Base-by-base conservation (phyloP, 2,329 filamentous ascomycete species). In the Xylaria hypoxylon region DNA sequence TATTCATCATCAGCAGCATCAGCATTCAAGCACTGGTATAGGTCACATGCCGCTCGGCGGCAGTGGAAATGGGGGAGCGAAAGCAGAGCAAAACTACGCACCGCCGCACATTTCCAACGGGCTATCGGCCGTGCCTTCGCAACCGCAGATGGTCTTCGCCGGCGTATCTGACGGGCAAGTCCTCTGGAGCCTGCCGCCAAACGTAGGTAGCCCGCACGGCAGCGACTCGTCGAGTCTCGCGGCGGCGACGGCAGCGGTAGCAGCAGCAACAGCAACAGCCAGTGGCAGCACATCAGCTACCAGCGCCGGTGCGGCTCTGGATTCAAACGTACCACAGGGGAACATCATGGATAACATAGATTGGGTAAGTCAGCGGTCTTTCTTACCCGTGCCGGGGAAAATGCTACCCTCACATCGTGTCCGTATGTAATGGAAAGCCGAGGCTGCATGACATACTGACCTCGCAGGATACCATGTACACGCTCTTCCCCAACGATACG, bases 331-430 rank as follows among this genome's bases (percentile, higher is more conserved):
- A 55, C 11, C 63, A n/a, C 72, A 71, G 26, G 77, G 72, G 67
- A 77, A 78, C 68, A 71, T 80, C 42, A 81, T 84, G 77, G 78
- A 87, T 45, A 86, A 87, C 62, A 87, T 91, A 69, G 88, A 92
- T 71, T 91, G 89, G 89, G 89, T 90, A 78, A 80, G 87, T 82
- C 22, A 10, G 48, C 10, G 7, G 13, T 26, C 38, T 47, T 28
- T 17, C 44, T 35, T 62, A n/a, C 40, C 59, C n/a, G 28, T 22
- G n/a, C 10, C 17, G 35, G 35, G 5, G 35, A 38, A 38, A 15
- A 38, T 15, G 2, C 35, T 13, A 38, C 13, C 35, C 33, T 38
- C 33, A 5, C 13, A 15, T 38, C 35, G 10, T 38, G 13, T 11
- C 13, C 13, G 35, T 13, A 38, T 15, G 35, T 10, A 38, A 13